A percentile compares a stretch with the other conserved stretches of the same genome.
Conservation (phyloP, 805 yeast genomes). For the Sugiyamaella chiloensis region DNA sequence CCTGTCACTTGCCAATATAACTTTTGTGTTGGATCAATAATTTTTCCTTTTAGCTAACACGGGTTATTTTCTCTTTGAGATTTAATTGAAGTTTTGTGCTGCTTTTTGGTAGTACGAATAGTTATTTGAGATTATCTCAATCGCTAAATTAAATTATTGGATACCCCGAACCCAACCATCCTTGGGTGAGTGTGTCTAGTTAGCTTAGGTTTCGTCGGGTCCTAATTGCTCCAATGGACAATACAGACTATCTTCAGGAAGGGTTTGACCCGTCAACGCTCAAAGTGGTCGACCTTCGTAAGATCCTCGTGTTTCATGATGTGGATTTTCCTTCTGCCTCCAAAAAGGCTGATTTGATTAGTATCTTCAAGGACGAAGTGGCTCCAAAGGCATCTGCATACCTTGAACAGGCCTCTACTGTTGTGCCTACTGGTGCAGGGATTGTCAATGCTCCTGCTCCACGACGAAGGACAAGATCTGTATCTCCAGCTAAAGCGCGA, state of each 20-base stretch:
- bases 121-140: too few species aligned
- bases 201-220: background rate
- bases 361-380: constrained; percentile 55
- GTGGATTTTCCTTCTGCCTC: constrained; percentile 60
- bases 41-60: too few species aligned
- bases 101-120: too few species aligned
- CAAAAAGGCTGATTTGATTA: constrained; percentile 63
- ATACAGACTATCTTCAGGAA: constrained; percentile 12
- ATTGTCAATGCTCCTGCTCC: constrained; percentile 39
- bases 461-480: constrained; percentile 18
- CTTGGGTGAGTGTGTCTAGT: too few species aligned
- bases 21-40: too few species aligned
- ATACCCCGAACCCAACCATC: too few species aligned
- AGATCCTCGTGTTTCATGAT: constrained; percentile 59
- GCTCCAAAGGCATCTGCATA: constrained; percentile 46
- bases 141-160: too few species aligned
- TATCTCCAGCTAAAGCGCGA: constrained; percentile 19
- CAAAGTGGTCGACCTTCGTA: constrained; percentile 68
- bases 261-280: constrained; percentile 68
- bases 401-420: constrained; percentile 34
- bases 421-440: constrained; percentile 36
- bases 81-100: too few species aligned
- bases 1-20: too few species aligned
- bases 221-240: constrained; percentile 2
- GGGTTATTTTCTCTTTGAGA: too few species aligned